Base-by-base conservation (phyloP, 306 rosid species). In the Adenanthera pavonina region DNA sequence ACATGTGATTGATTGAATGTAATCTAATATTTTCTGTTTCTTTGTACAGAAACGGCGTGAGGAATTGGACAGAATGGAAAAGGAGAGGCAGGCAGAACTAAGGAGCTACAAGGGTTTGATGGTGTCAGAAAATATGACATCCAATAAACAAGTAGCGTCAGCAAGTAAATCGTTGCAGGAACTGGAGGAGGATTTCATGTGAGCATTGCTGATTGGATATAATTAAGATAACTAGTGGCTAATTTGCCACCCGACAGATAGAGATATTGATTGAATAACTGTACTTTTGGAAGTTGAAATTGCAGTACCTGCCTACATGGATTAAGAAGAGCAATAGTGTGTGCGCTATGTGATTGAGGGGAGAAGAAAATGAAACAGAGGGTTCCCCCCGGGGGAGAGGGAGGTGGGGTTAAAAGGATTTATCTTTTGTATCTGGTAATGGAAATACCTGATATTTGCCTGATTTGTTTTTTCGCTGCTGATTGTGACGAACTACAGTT, bases 151-250 rank as follows among this genome's bases (percentile, higher is more conserved):
- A 82, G 85, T 89, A 52, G 96, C 86, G 4, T 80, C 89, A 0
- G 76, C 87, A 19, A 88, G 78, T 88, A 91, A 91, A 84, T 91
- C 96, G 17, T 71, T 91, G 84, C 92, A 91, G 83, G 96, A 91
- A 78, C 78, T 91, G 86, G 96, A 91, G 80, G 96, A 91, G 3
- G 96, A 91, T 77, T 91, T 91, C 86, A 91, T 91, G 96, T 91
- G 75, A 88, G 76, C 69, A 78, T 82, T 33, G 46, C 16, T 82
- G 57, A 60, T 14, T 73, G 70, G 83, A 78, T 82, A 67, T 61
- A 12, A 20, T 25, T 44, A 15, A 57, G 69, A 43, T 75, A 66
- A 43, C 43, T 40, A 33, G 57, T 30, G 79, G 53, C 70, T 70
- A 75, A 43, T 62, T 36, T 75, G 57, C 79, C 49, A 46, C 70